Percentiles rank a stretch among this genome's conserved stretches.
phyloP scores from a whole-genome alignment of 2,329 filamentous ascomycete genomes.

The Neurospora sp. region DNA sequence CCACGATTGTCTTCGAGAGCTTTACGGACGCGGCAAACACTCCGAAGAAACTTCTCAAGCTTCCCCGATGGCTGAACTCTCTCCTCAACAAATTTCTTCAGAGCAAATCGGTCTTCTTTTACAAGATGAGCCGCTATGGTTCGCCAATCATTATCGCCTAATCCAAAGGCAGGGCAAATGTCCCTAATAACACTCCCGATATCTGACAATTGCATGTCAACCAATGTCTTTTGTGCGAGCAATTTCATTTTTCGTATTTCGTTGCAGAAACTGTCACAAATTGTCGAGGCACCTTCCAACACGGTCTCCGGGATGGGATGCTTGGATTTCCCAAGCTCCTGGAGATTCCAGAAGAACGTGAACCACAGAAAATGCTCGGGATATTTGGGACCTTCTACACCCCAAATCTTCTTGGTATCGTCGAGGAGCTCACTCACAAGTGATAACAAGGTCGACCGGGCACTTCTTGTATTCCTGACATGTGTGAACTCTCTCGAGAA shows the following conservation, averaged over 20 bases:
- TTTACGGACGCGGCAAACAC: neutral
- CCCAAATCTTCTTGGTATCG: neutral
- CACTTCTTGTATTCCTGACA: neutral
- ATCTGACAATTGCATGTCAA: neutral
- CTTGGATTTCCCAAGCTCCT: neutral
- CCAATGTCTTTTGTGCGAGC: neutral
- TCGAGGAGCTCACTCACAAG: neutral
- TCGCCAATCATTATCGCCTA: neutral
- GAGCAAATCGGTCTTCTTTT: neutral
- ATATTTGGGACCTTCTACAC: neutral
- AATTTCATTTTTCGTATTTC: neutral
- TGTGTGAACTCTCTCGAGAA: neutral
- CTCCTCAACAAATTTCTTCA: neutral
- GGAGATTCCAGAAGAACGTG: neutral
- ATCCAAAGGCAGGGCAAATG: neutral
- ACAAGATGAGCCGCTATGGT: neutral
- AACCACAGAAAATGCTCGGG: neutral
- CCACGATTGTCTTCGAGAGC: neutral
- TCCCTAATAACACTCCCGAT: neutral
- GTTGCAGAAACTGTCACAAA: neutral
- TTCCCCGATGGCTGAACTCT: neutral
- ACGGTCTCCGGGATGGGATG: neutral
- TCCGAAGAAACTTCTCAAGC: neutral
- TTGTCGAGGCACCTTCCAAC: neutral
- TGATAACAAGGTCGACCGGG: neutral